Base-by-base conservation (phyloP, 1,284 basidiomycete genomes). In the Pseudozyma sp. region DNA sequence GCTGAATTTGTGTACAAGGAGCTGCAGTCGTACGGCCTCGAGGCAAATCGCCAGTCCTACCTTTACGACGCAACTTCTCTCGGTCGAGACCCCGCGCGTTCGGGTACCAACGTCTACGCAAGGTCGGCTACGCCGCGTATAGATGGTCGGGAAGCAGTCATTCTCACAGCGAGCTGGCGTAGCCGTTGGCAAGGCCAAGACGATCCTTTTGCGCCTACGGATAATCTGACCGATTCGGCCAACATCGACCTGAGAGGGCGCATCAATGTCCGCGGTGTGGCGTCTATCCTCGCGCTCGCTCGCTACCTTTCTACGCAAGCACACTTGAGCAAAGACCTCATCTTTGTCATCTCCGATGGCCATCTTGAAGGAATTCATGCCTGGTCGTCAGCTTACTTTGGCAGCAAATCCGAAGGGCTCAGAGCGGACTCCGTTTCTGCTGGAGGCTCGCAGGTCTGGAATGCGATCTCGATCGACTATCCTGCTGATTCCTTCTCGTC, bases 401-500 rank as follows among this genome's bases (percentile, higher is more conserved):
- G 89, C 31, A 86, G 87, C 34, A 77, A 86, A 19, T 90, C 91
- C 77, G 47, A 17, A 45, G 93, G 91, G 80, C 85, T 94, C 7
- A 73, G 86, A n/a, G 88, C 88, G 0, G 89, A 92, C 48, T 86
- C 87, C 6, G 86, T 97, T 37, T 46, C 48, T 8, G 47, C 8
- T 8, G 68, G 63, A 29, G 78, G 80, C 30, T 66, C 77, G 31
- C 71, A 71, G 37, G 62, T 81, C 16, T 99, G 97, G 97, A 96
- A 93, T 3, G 94, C 93, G 7, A 86, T 99, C 39, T 92, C 92
- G 75, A 89, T 99, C 61, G 97, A 99, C 84, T 99, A 97, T 83
- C 94, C 95, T 1, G 92, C 93, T 1, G 96, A 99, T 85, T 97
- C 94, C 0, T 97, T 98, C 85, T 94, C 92, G 11, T 92, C 96